Base-by-base conservation (phyloP, 1,284 basidiomycete species). In the Xanthoconium separans region DNA sequence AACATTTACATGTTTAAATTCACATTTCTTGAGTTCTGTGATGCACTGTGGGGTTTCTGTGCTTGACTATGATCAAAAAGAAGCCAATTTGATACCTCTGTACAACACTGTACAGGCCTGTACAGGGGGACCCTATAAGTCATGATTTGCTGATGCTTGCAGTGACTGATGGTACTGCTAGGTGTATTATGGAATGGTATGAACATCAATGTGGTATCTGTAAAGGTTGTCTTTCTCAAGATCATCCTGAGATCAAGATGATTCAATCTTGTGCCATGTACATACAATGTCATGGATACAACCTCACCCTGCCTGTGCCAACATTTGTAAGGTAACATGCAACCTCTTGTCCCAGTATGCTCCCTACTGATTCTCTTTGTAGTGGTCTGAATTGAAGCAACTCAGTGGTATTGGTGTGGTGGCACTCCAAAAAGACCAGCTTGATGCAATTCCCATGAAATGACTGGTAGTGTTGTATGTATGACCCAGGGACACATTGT, bases 181-280 rank as follows among this genome's bases (percentile, higher is more conserved):
- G 49, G 31, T 54, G 80, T 79, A 61, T 78, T 44, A 68, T 80
- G 53, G 61, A 63, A 46, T 74, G 73, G 69, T 74, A 75, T 57
- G 77, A 80, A 55, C 62, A 62, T 54, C 70, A 64, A 53, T 58
- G 63, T 54, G 62, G 59, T 27, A 53, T 53, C 48, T 20, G 62
- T 53, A 55, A 53, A 53, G 24, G 51, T 57, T 46, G 44, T 65
- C 36, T 58, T 52, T 47, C 59, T 62, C 55, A 45, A 68, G 50
- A 61, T 31, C 75, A 78, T 57, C 77, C 75, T 3, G 79, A 76
- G 30, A 71, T 81, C 30, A 70, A 79, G 54, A 64, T 71, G n/a
- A 77, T 84, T 22, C 78, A 80, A 55, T 68, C 76, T 1, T 79
- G 76, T 36, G 65, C 75, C 31, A 71, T 71, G 24, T 83, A 78